Evolutionary conservation across 345 rosid species (phyloP).

Genomic region (Eucalyptus pauciflora): DNA sequence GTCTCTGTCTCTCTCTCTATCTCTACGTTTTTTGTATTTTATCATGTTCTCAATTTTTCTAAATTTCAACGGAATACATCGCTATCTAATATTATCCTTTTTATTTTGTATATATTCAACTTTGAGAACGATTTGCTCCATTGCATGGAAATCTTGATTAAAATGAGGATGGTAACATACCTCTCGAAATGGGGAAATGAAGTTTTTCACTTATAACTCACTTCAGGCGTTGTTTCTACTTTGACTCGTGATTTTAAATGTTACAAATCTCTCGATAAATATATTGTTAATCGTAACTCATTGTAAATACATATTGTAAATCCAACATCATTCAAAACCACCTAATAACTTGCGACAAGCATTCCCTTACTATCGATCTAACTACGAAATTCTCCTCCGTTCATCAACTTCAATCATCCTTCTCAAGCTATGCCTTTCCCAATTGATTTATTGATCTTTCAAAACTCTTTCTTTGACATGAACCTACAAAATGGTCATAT

Average conservation of each 20-base stretch:
- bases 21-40: not conserved
- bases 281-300: no score
- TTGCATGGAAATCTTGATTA: not conserved
- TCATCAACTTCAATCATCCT: not conserved
- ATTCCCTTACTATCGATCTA: not conserved
- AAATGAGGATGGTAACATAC: not conserved
- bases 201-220: no score
- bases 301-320: no score
- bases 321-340: not conserved
- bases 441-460: not conserved
- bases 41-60: not conserved
- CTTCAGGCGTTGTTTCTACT: rapidly evolving
- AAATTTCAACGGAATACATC: not conserved
- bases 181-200: not conserved
- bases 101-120: no score
- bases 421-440: not conserved
- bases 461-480: not conserved
- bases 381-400: not conserved
- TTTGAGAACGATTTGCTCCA: no score
- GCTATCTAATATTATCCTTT: not conserved
- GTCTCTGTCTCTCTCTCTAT: not conserved
- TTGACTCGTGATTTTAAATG: no score
- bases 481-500: not conserved
- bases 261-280: no score
- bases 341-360: not conserved